Conservation (phyloP, 2,329 filamentous ascomycete genomes). For the Fusarium dimerum region DNA sequence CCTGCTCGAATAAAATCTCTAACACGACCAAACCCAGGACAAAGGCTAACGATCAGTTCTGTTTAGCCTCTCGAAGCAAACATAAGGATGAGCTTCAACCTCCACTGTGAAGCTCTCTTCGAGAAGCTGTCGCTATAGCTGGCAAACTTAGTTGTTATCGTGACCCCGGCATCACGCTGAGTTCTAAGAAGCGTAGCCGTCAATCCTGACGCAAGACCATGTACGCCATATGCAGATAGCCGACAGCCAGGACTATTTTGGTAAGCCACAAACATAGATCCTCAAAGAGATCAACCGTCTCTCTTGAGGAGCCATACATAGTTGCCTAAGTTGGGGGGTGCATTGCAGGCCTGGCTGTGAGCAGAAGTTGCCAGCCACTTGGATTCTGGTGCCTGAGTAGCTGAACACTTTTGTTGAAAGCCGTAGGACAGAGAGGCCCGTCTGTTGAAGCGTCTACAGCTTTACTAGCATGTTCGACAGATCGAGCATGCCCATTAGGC, state of each 20-base stretch:
- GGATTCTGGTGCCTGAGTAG: conserved; percentile 20
- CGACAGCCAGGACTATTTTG: conserved; percentile 47
- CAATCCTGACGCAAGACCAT: conserved; percentile 17
- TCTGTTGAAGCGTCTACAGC: not conserved
- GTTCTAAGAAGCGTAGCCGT: conserved; percentile 17
- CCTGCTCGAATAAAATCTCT: conserved; percentile 15
- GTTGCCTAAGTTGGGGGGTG: conserved; percentile 28
- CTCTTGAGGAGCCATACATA: conserved; percentile 25
- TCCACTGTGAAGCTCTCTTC: not conserved
- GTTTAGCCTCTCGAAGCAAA: not conserved
- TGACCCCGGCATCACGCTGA: conserved; percentile 15
- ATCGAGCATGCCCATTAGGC: not conserved
- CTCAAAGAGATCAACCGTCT: conserved; percentile 39
- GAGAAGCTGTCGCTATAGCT: not conserved
- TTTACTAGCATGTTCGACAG: not conserved
- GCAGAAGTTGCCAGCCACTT: conserved; percentile 22
- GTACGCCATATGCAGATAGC: conserved; percentile 51
- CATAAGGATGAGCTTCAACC: not conserved
- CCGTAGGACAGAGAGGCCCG: not conserved
- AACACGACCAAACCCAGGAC: not conserved
- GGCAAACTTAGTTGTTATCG: not conserved
- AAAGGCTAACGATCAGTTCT: not conserved
- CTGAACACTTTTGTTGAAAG: conserved; percentile 8
- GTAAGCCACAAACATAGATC: conserved; percentile 49
- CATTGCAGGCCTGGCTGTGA: conserved; percentile 28